Percentiles rank a stretch among this genome's conserved stretches.
Evolutionary conservation across 352 stramenopile species (phyloP).

Genomic region (Phytophthora sansomeana): DNA sequence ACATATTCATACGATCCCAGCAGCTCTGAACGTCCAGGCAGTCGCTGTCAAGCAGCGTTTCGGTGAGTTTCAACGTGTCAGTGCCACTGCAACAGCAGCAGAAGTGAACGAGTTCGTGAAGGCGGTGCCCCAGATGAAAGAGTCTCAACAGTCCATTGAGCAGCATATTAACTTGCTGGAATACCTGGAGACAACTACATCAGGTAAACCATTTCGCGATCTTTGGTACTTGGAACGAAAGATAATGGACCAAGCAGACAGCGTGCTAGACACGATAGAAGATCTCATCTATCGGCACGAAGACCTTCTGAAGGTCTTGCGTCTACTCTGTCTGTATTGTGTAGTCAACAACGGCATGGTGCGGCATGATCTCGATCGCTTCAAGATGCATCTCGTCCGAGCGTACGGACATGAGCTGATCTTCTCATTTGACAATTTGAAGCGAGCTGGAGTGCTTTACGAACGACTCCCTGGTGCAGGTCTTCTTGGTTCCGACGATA

Average conservation of each 20-base stretch:
- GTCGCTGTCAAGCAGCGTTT: slow-evolving; percentile 62
- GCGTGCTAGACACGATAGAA: slow-evolving; percentile 52
- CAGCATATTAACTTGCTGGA: slow-evolving; percentile 74
- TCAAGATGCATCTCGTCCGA: slow-evolving; percentile 70
- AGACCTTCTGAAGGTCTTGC: slow-evolving; percentile 58
- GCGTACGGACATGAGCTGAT: slow-evolving; percentile 80
- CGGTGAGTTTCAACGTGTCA: slow-evolving; percentile 59
- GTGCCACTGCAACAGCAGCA: slow-evolving; percentile 48
- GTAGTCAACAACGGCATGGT: slow-evolving; percentile 57
- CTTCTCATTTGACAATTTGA: slow-evolving; percentile 75
- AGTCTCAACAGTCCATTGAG: slow-evolving; percentile 60
- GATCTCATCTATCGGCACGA: slow-evolving; percentile 70
- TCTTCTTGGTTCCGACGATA: slow-evolving; percentile 10
- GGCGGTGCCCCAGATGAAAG: slow-evolving; percentile 65
- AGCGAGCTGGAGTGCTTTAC: slow-evolving; percentile 56
- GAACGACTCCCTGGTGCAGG: slow-evolving; percentile 23
- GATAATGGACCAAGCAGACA: slow-evolving; percentile 63
- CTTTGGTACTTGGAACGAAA: slow-evolving; percentile 73
- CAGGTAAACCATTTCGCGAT: slow-evolving; percentile 58
- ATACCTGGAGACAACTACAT: slow-evolving; percentile 52
- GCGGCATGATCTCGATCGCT: slow-evolving; percentile 39
- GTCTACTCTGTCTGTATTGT: slow-evolving; percentile 72
- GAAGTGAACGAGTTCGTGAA: slow-evolving; percentile 84
- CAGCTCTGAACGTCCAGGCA: slow-evolving; percentile 57
- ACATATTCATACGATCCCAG: slow-evolving; percentile 64